phyloP scores from a whole-genome alignment of 306 rosid species.

The Canavalia ensiformis region DNA sequence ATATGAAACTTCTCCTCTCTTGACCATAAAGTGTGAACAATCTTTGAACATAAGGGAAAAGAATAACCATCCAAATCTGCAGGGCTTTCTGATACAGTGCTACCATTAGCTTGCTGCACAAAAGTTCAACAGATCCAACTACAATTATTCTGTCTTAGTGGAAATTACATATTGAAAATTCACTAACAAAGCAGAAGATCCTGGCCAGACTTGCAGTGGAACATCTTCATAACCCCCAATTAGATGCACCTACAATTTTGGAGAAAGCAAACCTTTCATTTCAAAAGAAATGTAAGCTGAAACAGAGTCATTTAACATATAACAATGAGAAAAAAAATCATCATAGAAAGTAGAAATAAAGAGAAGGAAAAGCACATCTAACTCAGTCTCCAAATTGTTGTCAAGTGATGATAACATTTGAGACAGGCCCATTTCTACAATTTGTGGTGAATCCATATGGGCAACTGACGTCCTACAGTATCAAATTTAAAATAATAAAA shows the following conservation, averaged over 20 bases:
- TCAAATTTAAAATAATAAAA: slow-evolving; percentile 28
- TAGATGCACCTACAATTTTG: slow-evolving; percentile 77
- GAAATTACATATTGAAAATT: slow-evolving; percentile 56
- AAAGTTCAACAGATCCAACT: slow-evolving; percentile 61
- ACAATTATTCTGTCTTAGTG: slow-evolving; percentile 53
- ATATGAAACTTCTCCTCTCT: slow-evolving; percentile 81
- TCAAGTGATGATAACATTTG: slow-evolving; percentile 77
- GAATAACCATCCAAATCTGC: slow-evolving; percentile 67
- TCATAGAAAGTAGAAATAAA: slow-evolving; percentile 23
- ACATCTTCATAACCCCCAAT: slow-evolving; percentile 90
- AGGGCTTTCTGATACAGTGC: slow-evolving; percentile 47
- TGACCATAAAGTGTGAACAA: slow-evolving; percentile 64
- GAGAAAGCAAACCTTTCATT: slow-evolving; percentile 37
- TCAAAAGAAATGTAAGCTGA: slow-evolving; percentile 6
- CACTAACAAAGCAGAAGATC: slow-evolving; percentile 59
- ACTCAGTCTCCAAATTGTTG: slow-evolving; percentile 54
- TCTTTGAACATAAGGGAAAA: slow-evolving; percentile 71
- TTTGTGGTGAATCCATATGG: slow-evolving; percentile 82
- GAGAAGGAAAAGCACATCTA: slow-evolving; percentile 64
- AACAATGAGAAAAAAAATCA: neutral
- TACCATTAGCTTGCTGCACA: slow-evolving; percentile 70
- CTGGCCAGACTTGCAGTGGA: slow-evolving; percentile 63
- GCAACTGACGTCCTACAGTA: slow-evolving; percentile 74
- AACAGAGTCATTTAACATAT: slow-evolving; percentile 23
- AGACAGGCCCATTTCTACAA: slow-evolving; percentile 78